These are phyloP conservation scores for Zymoseptoria brevis DNA, from an alignment of 2,329 filamentous ascomycete species.

Conservation along the genomic window DNA sequence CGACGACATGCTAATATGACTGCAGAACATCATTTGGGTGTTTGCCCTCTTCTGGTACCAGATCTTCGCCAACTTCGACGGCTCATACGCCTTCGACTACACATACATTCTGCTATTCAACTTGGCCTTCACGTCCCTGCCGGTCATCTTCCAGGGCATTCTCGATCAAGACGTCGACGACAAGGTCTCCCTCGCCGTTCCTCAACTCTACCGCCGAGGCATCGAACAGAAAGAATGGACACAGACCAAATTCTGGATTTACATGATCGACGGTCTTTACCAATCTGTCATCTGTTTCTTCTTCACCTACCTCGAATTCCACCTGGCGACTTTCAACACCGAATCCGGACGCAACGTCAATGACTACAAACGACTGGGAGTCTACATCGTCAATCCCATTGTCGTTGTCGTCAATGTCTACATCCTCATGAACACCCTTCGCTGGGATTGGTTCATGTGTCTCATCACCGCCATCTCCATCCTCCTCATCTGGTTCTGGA, in stretches of 20 bases:
- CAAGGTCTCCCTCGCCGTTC: constrained; percentile 84
- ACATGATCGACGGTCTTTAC: constrained; percentile 92
- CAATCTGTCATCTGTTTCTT: constrained; percentile 92
- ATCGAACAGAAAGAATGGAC: constrained; percentile 98
- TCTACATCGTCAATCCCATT: constrained; percentile 75
- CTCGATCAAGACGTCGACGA: constrained; percentile 96
- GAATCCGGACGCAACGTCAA: constrained; percentile 66
- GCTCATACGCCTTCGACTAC: constrained; percentile 95
- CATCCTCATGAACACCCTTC: constrained; percentile 90
- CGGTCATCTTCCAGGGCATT: constrained; percentile 91
- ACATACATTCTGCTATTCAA: constrained; percentile 97
- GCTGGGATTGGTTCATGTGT: constrained; percentile 95
- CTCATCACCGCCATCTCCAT: constrained; percentile 75
- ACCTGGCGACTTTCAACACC: constrained; percentile 59
- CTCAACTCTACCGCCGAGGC: constrained; percentile 87
- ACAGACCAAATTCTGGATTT: constrained; percentile 89
- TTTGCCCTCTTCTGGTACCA: constrained; percentile 97
- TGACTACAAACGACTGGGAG: constrained; percentile 76
- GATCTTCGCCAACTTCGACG: constrained; percentile 91
- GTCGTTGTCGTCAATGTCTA: constrained; percentile 89
- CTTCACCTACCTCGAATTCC: constrained; percentile 77
- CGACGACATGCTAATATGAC: constrained; percentile 19
- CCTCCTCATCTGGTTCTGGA: constrained; percentile 90
- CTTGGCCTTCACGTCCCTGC: constrained; percentile 89
- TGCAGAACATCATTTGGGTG: constrained; percentile 89